A percentile compares a stretch with the other conserved stretches of the same genome.
These are phyloP conservation scores for Amaranthus hypochondriacus DNA, from an alignment of 148 eudicot genomes.

Conservation along the genomic window DNA sequence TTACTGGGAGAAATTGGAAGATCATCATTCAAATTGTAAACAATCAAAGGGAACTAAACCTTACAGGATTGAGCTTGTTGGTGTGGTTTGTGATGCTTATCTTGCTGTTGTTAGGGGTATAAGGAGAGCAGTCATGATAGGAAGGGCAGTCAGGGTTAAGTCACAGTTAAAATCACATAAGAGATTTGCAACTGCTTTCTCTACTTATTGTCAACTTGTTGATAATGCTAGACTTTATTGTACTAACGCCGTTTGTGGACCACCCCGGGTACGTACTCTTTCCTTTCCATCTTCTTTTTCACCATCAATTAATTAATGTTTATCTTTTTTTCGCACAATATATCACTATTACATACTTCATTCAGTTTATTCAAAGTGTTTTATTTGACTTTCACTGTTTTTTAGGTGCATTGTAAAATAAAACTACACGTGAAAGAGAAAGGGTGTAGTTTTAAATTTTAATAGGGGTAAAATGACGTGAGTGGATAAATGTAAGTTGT, in stretches of 20 bases:
- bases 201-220: slow-evolving; percentile 58
- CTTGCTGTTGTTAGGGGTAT: slow-evolving; percentile 87
- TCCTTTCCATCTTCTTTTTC: background rate
- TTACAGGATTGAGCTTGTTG: slow-evolving; percentile 81
- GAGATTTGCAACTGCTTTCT: slow-evolving; percentile 73
- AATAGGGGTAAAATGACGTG: too few species aligned
- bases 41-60: slow-evolving; percentile 40
- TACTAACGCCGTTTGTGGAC: slow-evolving; percentile 51
- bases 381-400: too few species aligned
- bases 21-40: slow-evolving; percentile 17
- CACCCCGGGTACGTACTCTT: slow-evolving; percentile 47
- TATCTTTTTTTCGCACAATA: too few species aligned
- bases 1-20: slow-evolving; percentile 65
- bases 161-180: slow-evolving; percentile 85
- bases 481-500: too few species aligned
- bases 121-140: slow-evolving; percentile 72
- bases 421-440: too few species aligned
- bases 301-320: background rate
- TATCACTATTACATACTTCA: too few species aligned
- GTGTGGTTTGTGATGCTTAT: slow-evolving; percentile 89
- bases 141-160: slow-evolving; percentile 87
- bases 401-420: too few species aligned
- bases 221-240: slow-evolving; percentile 82
- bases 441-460: too few species aligned
- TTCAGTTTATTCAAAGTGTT: too few species aligned